Conservation (phyloP, 768 basidiomycete genomes). For the Plicaturopsis crispa region DNA sequence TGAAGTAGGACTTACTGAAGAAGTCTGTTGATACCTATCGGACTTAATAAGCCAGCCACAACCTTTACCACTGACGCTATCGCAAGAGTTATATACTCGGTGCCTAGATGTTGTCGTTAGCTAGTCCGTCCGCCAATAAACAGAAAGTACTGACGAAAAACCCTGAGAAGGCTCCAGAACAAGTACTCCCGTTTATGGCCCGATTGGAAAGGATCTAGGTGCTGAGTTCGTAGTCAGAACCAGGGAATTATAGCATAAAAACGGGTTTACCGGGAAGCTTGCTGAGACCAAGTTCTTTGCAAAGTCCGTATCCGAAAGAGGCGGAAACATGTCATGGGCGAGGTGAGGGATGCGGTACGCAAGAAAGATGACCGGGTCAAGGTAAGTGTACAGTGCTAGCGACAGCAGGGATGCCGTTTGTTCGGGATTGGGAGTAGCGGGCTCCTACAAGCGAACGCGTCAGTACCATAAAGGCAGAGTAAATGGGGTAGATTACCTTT, state of each 20-base stretch:
- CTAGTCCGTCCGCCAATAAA: neutral
- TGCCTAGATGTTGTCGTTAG: neutral
- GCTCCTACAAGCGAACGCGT: conserved; percentile 13
- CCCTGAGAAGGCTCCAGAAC: conserved; percentile 15
- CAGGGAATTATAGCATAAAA: no score
- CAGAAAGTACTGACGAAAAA: neutral
- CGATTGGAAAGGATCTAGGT: conserved; percentile 25
- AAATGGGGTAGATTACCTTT: conserved; percentile 16
- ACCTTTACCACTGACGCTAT: conserved; percentile 2
- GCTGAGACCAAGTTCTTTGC: conserved; percentile 24
- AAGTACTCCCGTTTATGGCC: conserved; percentile 21
- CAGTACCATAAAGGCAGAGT: neutral
- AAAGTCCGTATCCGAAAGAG: conserved; percentile 39
- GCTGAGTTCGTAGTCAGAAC: no score
- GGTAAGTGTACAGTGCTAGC: conserved; percentile 33
- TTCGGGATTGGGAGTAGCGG: conserved; percentile 26
- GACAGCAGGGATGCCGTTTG: conserved; percentile 27
- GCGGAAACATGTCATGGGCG: conserved; percentile 31
- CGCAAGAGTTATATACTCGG: neutral
- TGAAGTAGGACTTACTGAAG: conserved; percentile 53
- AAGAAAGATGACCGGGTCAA: conserved; percentile 31
- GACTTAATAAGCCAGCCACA: conserved; percentile 6
- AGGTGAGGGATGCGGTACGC: conserved; percentile 30
- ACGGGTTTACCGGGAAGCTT: conserved; percentile 26
- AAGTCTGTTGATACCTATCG: conserved; percentile 11